Evolutionary conservation across 176 grass and related monocot species (phyloP).

Genomic region (Aegilops umbellulata): DNA sequence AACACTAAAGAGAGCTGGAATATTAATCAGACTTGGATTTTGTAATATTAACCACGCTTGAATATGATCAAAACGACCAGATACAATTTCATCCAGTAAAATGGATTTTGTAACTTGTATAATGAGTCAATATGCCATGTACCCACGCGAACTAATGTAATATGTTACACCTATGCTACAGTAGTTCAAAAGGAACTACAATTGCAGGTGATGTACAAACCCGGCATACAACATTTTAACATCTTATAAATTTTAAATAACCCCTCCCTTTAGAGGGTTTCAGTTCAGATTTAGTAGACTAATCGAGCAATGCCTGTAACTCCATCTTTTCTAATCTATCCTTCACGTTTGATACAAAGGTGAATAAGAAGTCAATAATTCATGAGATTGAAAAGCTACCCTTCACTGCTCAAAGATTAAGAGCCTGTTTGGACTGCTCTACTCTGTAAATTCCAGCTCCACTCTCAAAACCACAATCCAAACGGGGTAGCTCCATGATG

Average conservation of each 20-base stretch:
- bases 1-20: neutral
- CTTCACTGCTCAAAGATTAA: neutral
- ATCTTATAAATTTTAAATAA: neutral
- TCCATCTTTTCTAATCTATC: neutral
- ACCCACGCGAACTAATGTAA: neutral
- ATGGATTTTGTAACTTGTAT: neutral
- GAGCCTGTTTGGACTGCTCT: too few relatives aligned
- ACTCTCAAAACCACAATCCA: too few relatives aligned
- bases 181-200: neutral
- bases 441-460: too few relatives aligned
- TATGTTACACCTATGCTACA: constrained; percentile 1
- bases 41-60: neutral
- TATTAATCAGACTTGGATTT: neutral
- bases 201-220: neutral
- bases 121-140: neutral
- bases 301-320: neutral
- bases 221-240: too few relatives aligned
- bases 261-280: neutral
- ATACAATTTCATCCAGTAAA: neutral
- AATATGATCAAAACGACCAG: neutral
- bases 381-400: neutral
- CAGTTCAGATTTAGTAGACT: neutral
- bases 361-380: neutral
- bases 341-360: neutral
- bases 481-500: too few relatives aligned